Percentiles rank a stretch among this genome's conserved stretches.
Evolutionary conservation across 1,284 basidiomycete species (phyloP).

Genomic region (Schizophyllum amplum): DNA sequence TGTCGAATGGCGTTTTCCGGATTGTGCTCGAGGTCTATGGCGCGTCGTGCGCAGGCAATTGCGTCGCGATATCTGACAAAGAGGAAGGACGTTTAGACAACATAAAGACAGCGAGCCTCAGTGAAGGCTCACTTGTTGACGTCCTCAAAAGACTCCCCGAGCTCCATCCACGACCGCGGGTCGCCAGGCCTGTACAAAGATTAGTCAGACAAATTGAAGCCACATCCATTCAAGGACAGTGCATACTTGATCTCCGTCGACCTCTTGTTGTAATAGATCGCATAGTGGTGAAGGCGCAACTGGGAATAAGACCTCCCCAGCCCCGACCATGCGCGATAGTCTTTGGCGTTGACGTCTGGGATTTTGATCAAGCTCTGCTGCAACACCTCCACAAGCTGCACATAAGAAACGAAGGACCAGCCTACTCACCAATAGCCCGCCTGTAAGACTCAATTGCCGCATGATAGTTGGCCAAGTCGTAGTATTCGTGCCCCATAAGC

Average conservation of each 20-base stretch:
- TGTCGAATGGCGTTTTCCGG: not conserved
- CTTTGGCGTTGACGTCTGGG: slow-evolving; percentile 87
- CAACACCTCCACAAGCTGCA: not conserved
- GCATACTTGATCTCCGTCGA: slow-evolving; percentile 84
- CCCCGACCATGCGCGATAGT: slow-evolving; percentile 98
- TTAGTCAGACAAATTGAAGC: slow-evolving; percentile 1
- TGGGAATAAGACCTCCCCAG: slow-evolving; percentile 97
- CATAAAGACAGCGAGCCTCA: too few species aligned
- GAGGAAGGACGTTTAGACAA: not conserved
- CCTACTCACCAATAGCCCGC: slow-evolving; percentile 77
- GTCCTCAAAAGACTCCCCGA: slow-evolving; percentile 91
- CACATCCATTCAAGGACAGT: not conserved
- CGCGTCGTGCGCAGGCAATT: not conserved
- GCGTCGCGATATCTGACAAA: not conserved
- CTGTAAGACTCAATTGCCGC: slow-evolving; percentile 98
- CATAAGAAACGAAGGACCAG: not conserved
- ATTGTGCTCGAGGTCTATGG: not conserved
- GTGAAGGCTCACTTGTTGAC: slow-evolving; percentile 63
- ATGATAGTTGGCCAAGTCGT: slow-evolving; percentile 98
- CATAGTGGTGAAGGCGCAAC: slow-evolving; percentile 93
- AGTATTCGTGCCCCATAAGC: slow-evolving; percentile 98
- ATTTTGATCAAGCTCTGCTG: too few species aligned
- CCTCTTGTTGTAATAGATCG: slow-evolving; percentile 93
- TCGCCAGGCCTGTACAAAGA: slow-evolving; percentile 75
- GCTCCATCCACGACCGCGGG: slow-evolving; percentile 91